Evolutionary conservation across 163 green algal species (phyloP).

Genomic region (Smithsoniella earleae): DNA sequence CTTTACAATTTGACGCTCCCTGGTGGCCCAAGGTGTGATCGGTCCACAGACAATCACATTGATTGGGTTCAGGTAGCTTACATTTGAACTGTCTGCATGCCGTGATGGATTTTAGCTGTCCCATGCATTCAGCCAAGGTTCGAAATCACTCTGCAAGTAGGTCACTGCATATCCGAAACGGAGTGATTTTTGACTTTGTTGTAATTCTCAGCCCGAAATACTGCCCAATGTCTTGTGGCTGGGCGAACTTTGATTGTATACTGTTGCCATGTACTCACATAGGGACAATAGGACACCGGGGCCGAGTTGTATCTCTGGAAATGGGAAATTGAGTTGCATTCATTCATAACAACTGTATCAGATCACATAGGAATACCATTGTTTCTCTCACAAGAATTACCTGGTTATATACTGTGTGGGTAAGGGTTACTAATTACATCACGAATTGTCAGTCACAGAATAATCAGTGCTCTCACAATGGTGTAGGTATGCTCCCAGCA

Average conservation of each 20-base stretch:
- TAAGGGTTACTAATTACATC: neutral
- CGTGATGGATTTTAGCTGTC: neutral
- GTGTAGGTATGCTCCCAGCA: neutral
- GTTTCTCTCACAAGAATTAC: neutral
- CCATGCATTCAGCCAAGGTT: neutral
- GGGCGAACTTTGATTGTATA: too few relatives aligned
- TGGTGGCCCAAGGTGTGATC: slow-evolving; percentile 7
- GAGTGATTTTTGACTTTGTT: too few relatives aligned
- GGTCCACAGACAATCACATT: neutral
- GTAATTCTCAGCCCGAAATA: too few relatives aligned
- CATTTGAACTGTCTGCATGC: neutral
- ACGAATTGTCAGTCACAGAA: neutral
- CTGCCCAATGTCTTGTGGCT: too few relatives aligned
- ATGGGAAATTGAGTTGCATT: neutral
- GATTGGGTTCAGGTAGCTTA: neutral
- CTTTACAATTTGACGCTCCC: slow-evolving; percentile 22
- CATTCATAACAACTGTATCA: neutral
- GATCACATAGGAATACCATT: neutral
- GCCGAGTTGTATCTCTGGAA: too few relatives aligned
- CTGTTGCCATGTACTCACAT: too few relatives aligned
- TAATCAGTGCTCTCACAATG: neutral
- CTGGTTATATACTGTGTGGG: neutral
- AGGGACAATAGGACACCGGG: too few relatives aligned
- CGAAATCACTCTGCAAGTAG: neutral
- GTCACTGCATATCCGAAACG: neutral